Base-by-base conservation (phyloP, 495 filamentous ascomycete species). In the Penicillium crystallinum region DNA sequence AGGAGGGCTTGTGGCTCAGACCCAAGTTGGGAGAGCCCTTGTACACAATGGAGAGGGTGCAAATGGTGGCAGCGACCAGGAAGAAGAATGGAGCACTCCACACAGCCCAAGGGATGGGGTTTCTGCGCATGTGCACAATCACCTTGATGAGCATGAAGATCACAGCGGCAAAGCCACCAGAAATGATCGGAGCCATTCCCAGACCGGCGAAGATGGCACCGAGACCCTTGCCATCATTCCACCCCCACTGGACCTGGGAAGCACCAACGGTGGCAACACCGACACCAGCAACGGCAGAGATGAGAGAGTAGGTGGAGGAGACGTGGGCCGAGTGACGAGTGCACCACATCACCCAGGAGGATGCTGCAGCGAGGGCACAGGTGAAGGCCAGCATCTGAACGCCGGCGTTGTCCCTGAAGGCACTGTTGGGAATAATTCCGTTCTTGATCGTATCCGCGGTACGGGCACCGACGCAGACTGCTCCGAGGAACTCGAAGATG, bases 91-190 rank as follows among this genome's bases (percentile, higher is more conserved):
- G 81, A 4, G 78, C 73, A 46, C 73, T 77, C 63, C 74, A 82
- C 37, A 85, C 70, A 37, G 80, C 78, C 76, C 74, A 80, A 3
- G 67, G 72, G 14, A 81, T 68, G 3, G 81, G 79, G 57, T 81
- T 81, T 60, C 64, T 74, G 56, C 81, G 79, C 49, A 78, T 57
- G 57, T 81, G 80, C 12, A 85, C 81, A 22, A 76, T 60, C 9
- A 78, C 25, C 69, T 83, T 83, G 72, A 83, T 81, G 31, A 82
- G 65, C 70, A 80, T 72, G 71, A 84, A 84, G 64, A 83, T 81
- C 53, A 62, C 67, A 6, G 80, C 75, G 22, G 51, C 81, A 48
- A 84, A 84, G 49, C 72, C 68, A 43, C 57, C 82, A 6, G 81
- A 71, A 62, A 84, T 83, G 52, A 71, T 51, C 15, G 82, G 81